Conservation (phyloP, 83 land plant species). For the Thuja plicata region DNA sequence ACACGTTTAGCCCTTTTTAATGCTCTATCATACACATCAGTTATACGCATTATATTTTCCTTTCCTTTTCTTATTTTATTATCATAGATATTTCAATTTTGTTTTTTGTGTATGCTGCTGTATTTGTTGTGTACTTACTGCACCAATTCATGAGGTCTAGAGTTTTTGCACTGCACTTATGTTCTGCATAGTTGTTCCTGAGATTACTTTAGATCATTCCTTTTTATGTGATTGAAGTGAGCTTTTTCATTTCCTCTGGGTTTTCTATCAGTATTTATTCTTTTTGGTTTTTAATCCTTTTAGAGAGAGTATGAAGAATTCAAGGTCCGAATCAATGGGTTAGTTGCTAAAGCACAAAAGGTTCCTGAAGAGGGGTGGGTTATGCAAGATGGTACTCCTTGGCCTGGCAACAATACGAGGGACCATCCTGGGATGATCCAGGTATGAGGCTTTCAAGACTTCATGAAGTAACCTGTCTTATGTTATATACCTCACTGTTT, state of each 20-base stretch:
- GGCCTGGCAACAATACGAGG: constrained; percentile 83
- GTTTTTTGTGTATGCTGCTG: background rate
- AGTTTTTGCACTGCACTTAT: background rate
- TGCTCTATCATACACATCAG: constrained; percentile 7
- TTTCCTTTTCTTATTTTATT: constrained; percentile 18
- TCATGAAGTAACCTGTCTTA: background rate
- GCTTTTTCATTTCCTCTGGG: background rate
- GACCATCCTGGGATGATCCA: constrained; percentile 91
- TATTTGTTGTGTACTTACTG: background rate
- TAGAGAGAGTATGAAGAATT: constrained; percentile 92
- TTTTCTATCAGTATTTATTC: background rate
- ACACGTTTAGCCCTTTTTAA: background rate
- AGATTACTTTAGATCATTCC: background rate
- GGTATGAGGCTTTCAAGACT: constrained; percentile 27
- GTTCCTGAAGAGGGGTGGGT: constrained; percentile 83
- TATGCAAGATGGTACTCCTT: constrained; percentile 87
- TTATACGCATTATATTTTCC: constrained; percentile 7
- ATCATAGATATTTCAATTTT: background rate
- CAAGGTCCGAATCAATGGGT: constrained; percentile 69
- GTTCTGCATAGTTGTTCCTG: background rate
- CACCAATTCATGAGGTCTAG: background rate
- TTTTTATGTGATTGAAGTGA: background rate
- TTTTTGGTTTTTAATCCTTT: background rate
- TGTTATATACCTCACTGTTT: background rate
- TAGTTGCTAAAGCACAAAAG: constrained; percentile 77